A percentile compares a stretch with the other conserved stretches of the same genome.
These are phyloP conservation scores for Neurospora crassa DNA, from an alignment of 2,329 filamentous ascomycete genomes.

Conservation along the genomic window DNA sequence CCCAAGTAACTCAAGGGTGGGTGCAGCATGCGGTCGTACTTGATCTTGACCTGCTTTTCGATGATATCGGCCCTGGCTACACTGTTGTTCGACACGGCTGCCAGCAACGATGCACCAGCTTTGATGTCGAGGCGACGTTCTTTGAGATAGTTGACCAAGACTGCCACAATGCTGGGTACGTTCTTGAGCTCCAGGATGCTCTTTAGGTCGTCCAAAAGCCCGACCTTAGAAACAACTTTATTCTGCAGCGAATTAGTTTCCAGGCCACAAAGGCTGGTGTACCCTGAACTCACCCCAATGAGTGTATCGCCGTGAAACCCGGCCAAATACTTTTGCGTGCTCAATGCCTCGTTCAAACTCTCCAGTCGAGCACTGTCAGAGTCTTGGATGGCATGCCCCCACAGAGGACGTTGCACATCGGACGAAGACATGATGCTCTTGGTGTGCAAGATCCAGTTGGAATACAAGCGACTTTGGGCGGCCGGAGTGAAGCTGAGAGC, in stretches of 20 bases:
- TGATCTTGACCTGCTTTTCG: slow-evolving; percentile 3
- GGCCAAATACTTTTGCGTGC: background rate
- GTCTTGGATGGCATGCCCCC: background rate
- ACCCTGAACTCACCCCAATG: background rate
- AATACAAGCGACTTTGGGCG: background rate
- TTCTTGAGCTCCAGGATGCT: background rate
- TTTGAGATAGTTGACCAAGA: background rate
- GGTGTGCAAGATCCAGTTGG: background rate
- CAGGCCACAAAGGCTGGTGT: background rate
- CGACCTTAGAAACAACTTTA: background rate
- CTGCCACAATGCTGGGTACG: background rate
- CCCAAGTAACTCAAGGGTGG: slow-evolving; percentile 11
- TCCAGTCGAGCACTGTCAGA: background rate
- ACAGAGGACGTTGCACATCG: background rate
- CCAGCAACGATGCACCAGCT: slow-evolving; percentile 1
- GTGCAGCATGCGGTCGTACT: slow-evolving; percentile 4
- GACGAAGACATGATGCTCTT: background rate
- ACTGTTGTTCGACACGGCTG: slow-evolving; percentile 3
- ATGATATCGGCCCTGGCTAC: background rate
- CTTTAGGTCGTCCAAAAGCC: background rate
- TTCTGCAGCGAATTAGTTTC: background rate
- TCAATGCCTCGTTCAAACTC: background rate
- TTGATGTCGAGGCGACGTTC: background rate
- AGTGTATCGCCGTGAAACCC: slow-evolving; percentile 4
- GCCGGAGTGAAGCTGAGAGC: background rate